These are phyloP conservation scores for Bryoglossum gracile DNA, from an alignment of 495 filamentous ascomycete species.

Conservation along the genomic window DNA sequence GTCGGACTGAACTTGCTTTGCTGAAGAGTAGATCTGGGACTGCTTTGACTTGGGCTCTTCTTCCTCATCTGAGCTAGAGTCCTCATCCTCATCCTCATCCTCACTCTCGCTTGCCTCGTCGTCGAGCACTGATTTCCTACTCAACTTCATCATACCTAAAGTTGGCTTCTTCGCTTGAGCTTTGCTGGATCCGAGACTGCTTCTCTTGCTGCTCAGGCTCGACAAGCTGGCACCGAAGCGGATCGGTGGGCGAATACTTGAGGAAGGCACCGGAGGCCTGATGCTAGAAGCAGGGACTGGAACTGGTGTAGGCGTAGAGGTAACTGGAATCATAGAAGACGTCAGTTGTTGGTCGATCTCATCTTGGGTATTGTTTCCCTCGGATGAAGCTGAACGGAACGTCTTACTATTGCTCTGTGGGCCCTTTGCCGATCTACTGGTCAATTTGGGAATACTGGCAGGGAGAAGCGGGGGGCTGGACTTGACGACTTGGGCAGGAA, in stretches of 20 bases:
- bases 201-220: neutral
- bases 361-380: conserved; percentile 13
- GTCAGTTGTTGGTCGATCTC: conserved; percentile 25
- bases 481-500: neutral
- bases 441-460: neutral
- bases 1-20: conserved; percentile 3
- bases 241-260: neutral
- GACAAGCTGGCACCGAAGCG: conserved; percentile 12
- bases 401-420: conserved; percentile 7
- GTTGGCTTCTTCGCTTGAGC: too few relatives aligned
- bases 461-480: conserved; percentile 10
- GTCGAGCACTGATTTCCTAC: neutral
- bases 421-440: neutral
- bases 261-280: neutral
- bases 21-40: neutral
- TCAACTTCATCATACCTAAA: too few relatives aligned
- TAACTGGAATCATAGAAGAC: conserved; percentile 13
- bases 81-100: conserved; percentile 5
- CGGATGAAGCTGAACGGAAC: neutral
- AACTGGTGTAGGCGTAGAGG: neutral
- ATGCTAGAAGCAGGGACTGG: conserved; percentile 9
- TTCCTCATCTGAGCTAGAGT: neutral
- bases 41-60: neutral
- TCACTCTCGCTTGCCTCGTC: conserved; percentile 4
- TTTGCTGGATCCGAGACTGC: neutral